Conservation (phyloP, 495 filamentous ascomycete species). For the Penicillium roqueforti region DNA sequence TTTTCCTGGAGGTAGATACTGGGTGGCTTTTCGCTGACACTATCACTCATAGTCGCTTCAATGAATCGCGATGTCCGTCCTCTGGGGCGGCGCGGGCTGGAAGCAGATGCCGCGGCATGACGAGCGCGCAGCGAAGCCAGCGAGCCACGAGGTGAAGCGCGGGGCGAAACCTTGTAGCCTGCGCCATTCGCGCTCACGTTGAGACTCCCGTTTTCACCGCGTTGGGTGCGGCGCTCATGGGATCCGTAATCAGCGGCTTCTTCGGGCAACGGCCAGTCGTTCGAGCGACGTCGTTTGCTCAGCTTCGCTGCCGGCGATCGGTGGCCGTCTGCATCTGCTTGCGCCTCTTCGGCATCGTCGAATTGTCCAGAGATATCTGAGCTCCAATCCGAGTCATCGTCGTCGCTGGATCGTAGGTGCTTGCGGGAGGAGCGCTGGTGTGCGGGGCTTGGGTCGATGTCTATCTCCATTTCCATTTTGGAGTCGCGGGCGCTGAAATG, state of each 20-base stretch:
- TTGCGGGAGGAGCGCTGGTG: slow-evolving; percentile 31
- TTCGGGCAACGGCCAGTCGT: slow-evolving; percentile 46
- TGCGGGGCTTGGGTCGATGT: slow-evolving; percentile 17
- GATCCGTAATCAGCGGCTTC: slow-evolving; percentile 25
- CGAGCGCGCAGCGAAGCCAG: slow-evolving; percentile 19
- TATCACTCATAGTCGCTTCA: slow-evolving; percentile 75
- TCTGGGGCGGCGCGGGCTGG: slow-evolving; percentile 18
- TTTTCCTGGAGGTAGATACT: slow-evolving; percentile 52
- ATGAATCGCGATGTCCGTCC: slow-evolving; percentile 59
- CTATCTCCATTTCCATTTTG: slow-evolving; percentile 18
- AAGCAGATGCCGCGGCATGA: slow-evolving; percentile 15
- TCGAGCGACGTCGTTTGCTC: slow-evolving; percentile 44
- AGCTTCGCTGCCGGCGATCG: slow-evolving; percentile 30
- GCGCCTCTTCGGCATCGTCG: slow-evolving; percentile 40
- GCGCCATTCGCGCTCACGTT: background rate
- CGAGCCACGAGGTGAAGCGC: slow-evolving; percentile 24
- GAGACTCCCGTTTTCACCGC: slow-evolving; percentile 7
- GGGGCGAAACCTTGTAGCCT: slow-evolving; percentile 26
- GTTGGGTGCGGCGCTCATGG: slow-evolving; percentile 12
- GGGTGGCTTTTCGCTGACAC: slow-evolving; percentile 64
- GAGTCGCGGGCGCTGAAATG: background rate
- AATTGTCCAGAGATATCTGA: slow-evolving; percentile 39
- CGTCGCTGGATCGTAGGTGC: slow-evolving; percentile 26
- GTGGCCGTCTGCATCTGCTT: slow-evolving; percentile 21
- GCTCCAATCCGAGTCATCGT: slow-evolving; percentile 20